Base-by-base conservation (phyloP, 225 moss, liverwort and hornwort genomes). In the Sphagnum tenellum region DNA sequence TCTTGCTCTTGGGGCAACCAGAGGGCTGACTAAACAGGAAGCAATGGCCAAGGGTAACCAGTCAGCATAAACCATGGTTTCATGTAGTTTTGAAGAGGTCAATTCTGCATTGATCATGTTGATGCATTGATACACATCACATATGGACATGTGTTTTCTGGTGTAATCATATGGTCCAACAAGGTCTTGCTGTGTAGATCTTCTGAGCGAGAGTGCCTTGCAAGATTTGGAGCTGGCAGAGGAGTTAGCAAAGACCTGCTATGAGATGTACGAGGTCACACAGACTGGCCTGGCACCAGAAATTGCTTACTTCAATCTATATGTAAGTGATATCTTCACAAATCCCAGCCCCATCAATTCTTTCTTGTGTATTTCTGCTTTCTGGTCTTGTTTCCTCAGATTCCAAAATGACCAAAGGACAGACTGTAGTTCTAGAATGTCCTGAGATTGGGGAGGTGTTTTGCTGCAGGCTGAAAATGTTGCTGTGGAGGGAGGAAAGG, bases 261-360 rank as follows among this genome's bases (percentile, higher is more conserved):
- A 92, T 73, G 86, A 98, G 77, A 88, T 89, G 85, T 92, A 98
- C 66, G 87, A 90, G 67, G 90, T 92, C 44, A 98, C 96, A 29
- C 81, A 88, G 46, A 98, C 96, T 61, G 90, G 92, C 46, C 88
- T 98, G 69, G 88, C 96, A 58, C 92, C 92, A 55, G 96, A 98
- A 79, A 98, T 98, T 64, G 81, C 77, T 12, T 93, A 98, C 61
- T 98, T 98, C 74, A 98, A 98, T 74, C 77, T 71, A 55, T 56
- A 89, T 70, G 96, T 98, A 76, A 87, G 96, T 62, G 8, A 12
- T 48, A 29, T 29, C 29, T 29, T 29, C 29, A 29, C 29, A 29
- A 29, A 29, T 29, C 47, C 29, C 9, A 62, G 44, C 1, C 29
- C 29, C 44, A 9, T 62, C 55, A 50, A 3, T 59, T 5, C 51